These are phyloP conservation scores for Scutellaria barbata DNA, from an alignment of 257 asterid genomes.

Conservation along the genomic window DNA sequence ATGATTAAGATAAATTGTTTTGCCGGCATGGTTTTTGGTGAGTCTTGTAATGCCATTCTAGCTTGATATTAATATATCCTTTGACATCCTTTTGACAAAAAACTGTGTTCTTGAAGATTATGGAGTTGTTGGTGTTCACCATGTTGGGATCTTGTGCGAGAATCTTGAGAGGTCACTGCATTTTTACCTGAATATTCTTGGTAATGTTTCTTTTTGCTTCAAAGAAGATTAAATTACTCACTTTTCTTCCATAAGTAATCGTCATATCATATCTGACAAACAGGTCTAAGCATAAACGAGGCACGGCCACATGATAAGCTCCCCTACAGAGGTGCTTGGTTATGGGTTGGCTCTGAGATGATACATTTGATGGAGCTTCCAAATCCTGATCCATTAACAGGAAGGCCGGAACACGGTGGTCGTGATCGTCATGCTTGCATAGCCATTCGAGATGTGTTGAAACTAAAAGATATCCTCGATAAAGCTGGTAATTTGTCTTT, in stretches of 20 bases:
- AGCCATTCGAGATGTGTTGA: slow-evolving; percentile 77
- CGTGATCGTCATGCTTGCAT: slow-evolving; percentile 93
- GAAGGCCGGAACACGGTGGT: slow-evolving; percentile 93
- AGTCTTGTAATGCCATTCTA: background rate
- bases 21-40: background rate
- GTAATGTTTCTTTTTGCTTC: slow-evolving; percentile 41
- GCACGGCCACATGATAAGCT: slow-evolving; percentile 94
- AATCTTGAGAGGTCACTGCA: slow-evolving; percentile 88
- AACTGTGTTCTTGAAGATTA: slow-evolving; percentile 52
- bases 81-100: slow-evolving; percentile 4
- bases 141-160: slow-evolving; percentile 89
- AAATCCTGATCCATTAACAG: slow-evolving; percentile 85
- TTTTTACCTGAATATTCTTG: slow-evolving; percentile 87
- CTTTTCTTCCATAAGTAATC: background rate
- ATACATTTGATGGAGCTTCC: slow-evolving; percentile 99
- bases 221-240: slow-evolving; percentile 2
- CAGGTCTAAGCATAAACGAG: slow-evolving; percentile 83
- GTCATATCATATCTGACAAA: slow-evolving; percentile 17
- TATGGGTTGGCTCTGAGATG: slow-evolving; percentile 96
- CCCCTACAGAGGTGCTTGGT: slow-evolving; percentile 96
- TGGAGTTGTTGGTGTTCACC: slow-evolving; percentile 91
- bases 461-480: slow-evolving; percentile 77
- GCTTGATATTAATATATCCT: background rate
- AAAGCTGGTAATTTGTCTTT: slow-evolving; percentile 57
- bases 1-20: slow-evolving; percentile 1